Base-by-base conservation (phyloP, 495 filamentous ascomycete species). In the Massariosphaeria phaeospora region DNA sequence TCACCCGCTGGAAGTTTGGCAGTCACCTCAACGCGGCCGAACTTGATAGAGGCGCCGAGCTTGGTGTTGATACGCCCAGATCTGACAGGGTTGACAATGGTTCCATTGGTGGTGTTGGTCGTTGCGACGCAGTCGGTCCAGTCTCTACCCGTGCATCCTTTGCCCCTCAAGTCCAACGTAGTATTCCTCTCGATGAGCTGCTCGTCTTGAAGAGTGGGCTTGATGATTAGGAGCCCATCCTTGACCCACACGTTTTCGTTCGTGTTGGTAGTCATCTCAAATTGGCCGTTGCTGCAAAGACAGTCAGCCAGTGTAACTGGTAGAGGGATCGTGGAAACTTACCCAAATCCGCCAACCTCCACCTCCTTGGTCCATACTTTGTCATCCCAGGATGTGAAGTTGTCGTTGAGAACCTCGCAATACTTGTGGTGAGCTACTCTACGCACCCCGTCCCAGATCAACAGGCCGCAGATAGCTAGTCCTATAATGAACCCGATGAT, bases 291-390 rank as follows among this genome's bases (percentile, higher is more conserved):
- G 46, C 88, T 90, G 52, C 25, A 17, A 12, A 8, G n/a, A 2
- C 10, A 30, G n/a, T 45, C 31, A 46, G 33, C 61, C 21, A 60
- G 60, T 44, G 65, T 48, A 29, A 35, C 17, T 21, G 26, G 26
- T 49, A 4, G 11, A 3, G 35, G 2, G 10, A 9, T 2, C 31
- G 15, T 9, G 42, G 17, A 26, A 38, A 70, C 81, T 69, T 71
- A 91, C 87, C 86, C 89, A 73, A 80, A 91, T n/a, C 87, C 85
- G 38, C 87, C 86, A 45, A 89, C 75, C 63, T 91, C 81, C 9
- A 85, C 81, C 68, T 93, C 88, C 62, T 84, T 81, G 24, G 79
- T 79, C 88, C 88, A 94, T 3, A 90, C 69, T 11, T 73, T 68
- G 0, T 71, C 65, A 59, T 86, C 73, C 34, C 88, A 73, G 6